These are phyloP conservation scores for Cylindrotheca closterium DNA, from an alignment of 108 stramenopile species.

Conservation along the genomic window DNA sequence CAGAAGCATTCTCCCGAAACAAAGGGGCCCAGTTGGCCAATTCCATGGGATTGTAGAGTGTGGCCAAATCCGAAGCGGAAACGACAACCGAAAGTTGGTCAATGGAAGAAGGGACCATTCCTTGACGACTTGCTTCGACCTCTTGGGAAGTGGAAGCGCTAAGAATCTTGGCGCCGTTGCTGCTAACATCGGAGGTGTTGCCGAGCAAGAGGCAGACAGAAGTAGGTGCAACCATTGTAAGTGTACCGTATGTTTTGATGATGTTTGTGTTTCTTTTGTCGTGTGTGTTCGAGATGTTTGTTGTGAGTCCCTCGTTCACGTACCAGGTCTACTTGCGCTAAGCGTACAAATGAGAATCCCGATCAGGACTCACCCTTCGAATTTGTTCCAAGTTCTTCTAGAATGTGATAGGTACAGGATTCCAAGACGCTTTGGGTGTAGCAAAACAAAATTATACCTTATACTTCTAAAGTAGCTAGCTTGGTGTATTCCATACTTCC, in stretches of 20 bases:
- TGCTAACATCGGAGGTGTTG: slow-evolving; percentile 7
- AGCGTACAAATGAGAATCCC: too few relatives aligned
- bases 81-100: slow-evolving; percentile 27
- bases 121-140: slow-evolving; percentile 5
- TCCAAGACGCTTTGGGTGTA: too few relatives aligned
- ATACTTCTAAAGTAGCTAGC: too few relatives aligned
- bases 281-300: background rate
- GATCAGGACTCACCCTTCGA: too few relatives aligned
- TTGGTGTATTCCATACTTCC: slow-evolving; percentile 55
- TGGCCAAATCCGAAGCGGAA: slow-evolving; percentile 25
- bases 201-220: slow-evolving; percentile 29
- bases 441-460: too few relatives aligned
- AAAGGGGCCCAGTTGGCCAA: slow-evolving; percentile 34
- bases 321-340: too few relatives aligned
- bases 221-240: background rate
- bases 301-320: too few relatives aligned
- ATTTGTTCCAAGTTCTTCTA: too few relatives aligned
- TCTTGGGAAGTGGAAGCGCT: slow-evolving; percentile 21
- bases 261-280: background rate
- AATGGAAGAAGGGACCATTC: slow-evolving; percentile 18
- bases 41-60: slow-evolving; percentile 47
- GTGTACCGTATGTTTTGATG: background rate
- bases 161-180: slow-evolving; percentile 14
- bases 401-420: too few relatives aligned
- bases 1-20: slow-evolving; percentile 18